Base-by-base conservation (phyloP, 2,329 filamentous ascomycete species). In the Xylariales sp. region DNA sequence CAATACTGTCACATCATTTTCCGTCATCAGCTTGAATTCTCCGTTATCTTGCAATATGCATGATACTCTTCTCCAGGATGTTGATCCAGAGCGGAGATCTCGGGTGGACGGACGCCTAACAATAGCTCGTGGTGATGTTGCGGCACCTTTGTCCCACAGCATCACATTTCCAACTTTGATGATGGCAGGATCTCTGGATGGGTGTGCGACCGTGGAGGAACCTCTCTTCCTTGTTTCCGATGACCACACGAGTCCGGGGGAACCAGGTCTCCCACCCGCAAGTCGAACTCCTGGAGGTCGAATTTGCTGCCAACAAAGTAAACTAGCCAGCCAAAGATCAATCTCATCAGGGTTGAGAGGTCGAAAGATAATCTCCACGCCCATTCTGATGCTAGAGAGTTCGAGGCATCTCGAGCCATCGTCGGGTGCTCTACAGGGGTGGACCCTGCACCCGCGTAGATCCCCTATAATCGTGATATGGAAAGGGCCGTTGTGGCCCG, bases 1-100 rank as follows among this genome's bases (percentile, higher is more conserved):
- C 16, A 98, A 85, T 8, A 97, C 85, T 0, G 90, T 89, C 54
- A 92, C 90, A 72, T 97, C 94, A 63, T 92, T 90, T 74, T 97
- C 95, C 1, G 92, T 92, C 79, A 96, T 91, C 10, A 99, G 86
- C 76, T 95, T 97, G 77, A 99, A 91, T 76, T 97, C 93, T 65
- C 96, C 96, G 74, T 97, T 97, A 77, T 98, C 96, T 72, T 97
- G 93, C 30, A 99, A 84, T 18, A 96, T 97, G 79, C 94, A 97
- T 36, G 94, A 97, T 3, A 98, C 93, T 71, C 89, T 89, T 74
- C 92, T 89, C 96, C 96, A 98, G 10, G 91, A 87, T 3, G 84
- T 85, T n/a, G 81, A 81, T 0, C 83, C 79, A 12, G 85, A 84
- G 34, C 84, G 82, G 30, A 86, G 74, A 75, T 90, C 87, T 67